Evolutionary conservation across 1,139 yeast species (phyloP).

Genomic region (Debaryomyces singareniensis): DNA sequence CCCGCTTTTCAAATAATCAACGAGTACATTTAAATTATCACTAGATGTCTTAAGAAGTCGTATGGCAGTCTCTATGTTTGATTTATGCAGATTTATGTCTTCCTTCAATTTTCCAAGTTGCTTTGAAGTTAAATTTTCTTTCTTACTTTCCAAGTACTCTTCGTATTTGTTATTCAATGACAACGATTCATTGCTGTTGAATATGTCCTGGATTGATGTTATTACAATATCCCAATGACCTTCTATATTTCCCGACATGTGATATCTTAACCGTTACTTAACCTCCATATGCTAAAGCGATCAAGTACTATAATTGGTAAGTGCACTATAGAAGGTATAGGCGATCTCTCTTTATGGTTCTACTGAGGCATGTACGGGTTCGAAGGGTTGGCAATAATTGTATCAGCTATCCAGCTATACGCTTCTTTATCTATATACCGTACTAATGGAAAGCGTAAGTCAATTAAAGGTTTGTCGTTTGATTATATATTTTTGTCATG

Average conservation of each 20-base stretch:
- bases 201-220: slow-evolving; percentile 61
- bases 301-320: too few species aligned
- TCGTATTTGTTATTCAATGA: slow-evolving; percentile 43
- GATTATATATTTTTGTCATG: slow-evolving; percentile 16
- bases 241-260: slow-evolving; percentile 25
- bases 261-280: too few species aligned
- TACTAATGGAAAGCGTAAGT: slow-evolving; percentile 13
- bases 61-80: slow-evolving; percentile 52
- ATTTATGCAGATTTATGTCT: slow-evolving; percentile 44
- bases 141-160: slow-evolving; percentile 16
- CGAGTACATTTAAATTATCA: slow-evolving; percentile 29
- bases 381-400: neutral
- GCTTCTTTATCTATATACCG: slow-evolving; percentile 7
- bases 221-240: slow-evolving; percentile 67
- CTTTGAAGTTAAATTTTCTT: slow-evolving; percentile 14
- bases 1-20: slow-evolving; percentile 16
- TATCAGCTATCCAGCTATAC: slow-evolving; percentile 1
- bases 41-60: slow-evolving; percentile 39
- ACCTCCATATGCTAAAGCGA: too few species aligned
- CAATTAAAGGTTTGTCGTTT: slow-evolving; percentile 24
- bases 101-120: slow-evolving; percentile 36
- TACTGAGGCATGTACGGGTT: slow-evolving; percentile 5
- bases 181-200: slow-evolving; percentile 51
- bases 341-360: too few species aligned
- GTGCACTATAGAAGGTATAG: too few species aligned